Base-by-base conservation (phyloP, 805 yeast genomes). In the Blastobotrys peoriensis region DNA sequence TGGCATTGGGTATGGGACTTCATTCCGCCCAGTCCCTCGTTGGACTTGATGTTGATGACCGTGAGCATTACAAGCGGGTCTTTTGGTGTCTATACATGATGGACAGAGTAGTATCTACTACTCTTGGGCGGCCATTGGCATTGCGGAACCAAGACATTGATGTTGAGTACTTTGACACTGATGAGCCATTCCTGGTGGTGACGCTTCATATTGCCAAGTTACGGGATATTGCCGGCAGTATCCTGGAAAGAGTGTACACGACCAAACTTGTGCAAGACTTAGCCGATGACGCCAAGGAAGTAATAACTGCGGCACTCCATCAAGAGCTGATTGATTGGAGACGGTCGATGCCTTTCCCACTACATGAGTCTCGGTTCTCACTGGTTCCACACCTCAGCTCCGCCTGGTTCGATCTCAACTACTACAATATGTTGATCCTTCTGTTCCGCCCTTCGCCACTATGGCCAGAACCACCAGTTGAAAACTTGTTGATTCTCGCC, bases 131-230 rank as follows among this genome's bases (percentile, higher is more conserved):
- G 30, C 73, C 75, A 2, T 62, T 73, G 20, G 67, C 73, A 0
- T 58, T 78, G 16, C 67, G 69, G 28, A 81, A 76, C 46, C 68
- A 68, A 41, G 79, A 75, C 49, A 71, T 77, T 35, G 73, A 73
- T 21, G 44, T 49, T 8, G 35, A 44, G 23, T 13, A 19, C 40
- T 15, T 40, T n/a, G 19, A 9, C 40, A 67, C 69, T 73, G 71
- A 0, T 8, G 36, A 28, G 10, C 36, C 54, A 5, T 36, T 38
- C 33, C 37, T 46, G 17, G 52, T 38, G 5, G 52, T 50, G 9
- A 38, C 54, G 5, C 21, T 40, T 19, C 53, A 50, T 28, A 66
- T 76, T 47, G 68, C 75, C 6, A 60, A 65, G 8, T 55, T 76
- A 43, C 60, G 78, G 44, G 59, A 66, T 46, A 61, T 76, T 25